Conservation (phyloP, 2,329 filamentous ascomycete species). For the Orbilia oligospora region DNA sequence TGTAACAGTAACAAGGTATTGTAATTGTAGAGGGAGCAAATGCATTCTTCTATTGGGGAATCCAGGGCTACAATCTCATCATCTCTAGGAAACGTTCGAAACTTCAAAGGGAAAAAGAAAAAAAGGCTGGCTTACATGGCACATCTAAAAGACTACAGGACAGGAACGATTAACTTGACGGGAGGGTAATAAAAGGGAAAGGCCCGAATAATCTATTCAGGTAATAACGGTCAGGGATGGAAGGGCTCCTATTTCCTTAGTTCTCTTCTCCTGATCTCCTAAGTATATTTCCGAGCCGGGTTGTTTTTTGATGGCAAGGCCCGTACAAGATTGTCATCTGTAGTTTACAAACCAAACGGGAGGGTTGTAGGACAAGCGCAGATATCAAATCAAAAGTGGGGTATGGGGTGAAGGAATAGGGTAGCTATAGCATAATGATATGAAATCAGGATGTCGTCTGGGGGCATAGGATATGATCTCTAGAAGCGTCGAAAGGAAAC, state of each 20-base stretch:
- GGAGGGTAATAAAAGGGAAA: background rate
- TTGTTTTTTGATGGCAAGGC: conserved; percentile 17
- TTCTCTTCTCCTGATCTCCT: conserved; percentile 28
- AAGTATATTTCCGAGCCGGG: conserved; percentile 32
- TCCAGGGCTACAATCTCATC: conserved; percentile 16
- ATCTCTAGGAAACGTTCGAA: conserved; percentile 32
- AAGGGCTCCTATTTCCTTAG: conserved; percentile 14
- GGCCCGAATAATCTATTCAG: background rate
- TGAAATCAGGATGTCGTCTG: conserved; percentile 9
- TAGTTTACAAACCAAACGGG: conserved; percentile 46
- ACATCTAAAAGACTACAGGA: conserved; percentile 25
- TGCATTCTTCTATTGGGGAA: conserved; percentile 25
- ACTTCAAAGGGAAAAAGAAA: conserved; percentile 13
- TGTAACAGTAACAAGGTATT: background rate
- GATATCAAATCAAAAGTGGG: conserved; percentile 21
- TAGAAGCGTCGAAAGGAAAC: background rate
- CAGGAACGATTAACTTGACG: background rate
- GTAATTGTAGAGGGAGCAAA: conserved; percentile 3
- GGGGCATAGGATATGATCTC: background rate
- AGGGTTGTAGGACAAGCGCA: conserved; percentile 15
- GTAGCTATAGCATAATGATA: conserved; percentile 9
- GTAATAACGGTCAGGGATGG: background rate
- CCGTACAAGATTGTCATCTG: conserved; percentile 33
- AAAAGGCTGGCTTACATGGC: conserved; percentile 31
- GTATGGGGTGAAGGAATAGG: background rate